phyloP scores from a whole-genome alignment of 2,329 filamentous ascomycete species.

The Sarocladium oryzae region DNA sequence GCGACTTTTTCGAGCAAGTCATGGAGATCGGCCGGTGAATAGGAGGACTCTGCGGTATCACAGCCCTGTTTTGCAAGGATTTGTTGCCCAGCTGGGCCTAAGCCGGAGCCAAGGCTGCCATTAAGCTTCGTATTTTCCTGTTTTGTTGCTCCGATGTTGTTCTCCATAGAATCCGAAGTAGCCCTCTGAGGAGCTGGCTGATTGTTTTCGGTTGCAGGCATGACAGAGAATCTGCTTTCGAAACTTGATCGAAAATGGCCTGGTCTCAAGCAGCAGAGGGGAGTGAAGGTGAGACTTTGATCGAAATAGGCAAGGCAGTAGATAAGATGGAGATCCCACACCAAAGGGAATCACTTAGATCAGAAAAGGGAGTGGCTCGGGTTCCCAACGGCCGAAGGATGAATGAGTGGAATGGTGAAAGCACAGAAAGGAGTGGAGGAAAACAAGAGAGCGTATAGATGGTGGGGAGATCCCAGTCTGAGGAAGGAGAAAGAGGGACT shows the following conservation, averaged over 20 bases:
- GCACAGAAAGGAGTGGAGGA: conserved; percentile 7
- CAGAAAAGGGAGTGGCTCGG: conserved; percentile 16
- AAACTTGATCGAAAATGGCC: background rate
- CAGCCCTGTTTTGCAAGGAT: background rate
- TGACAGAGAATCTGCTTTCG: conserved; percentile 14
- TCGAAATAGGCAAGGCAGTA: conserved; percentile 10
- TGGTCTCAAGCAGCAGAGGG: background rate
- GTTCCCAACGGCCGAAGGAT: conserved; percentile 12
- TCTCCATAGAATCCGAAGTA: conserved; percentile 11
- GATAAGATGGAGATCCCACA: conserved; percentile 22
- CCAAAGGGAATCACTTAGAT: conserved; percentile 21
- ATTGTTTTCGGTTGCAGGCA: conserved; percentile 24
- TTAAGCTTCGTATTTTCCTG: background rate
- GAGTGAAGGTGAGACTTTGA: conserved; percentile 4
- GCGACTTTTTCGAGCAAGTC: background rate
- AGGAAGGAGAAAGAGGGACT: conserved; percentile 4
- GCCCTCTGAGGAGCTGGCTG: conserved; percentile 22
- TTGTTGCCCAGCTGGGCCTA: background rate
- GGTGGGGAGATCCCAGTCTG: background rate
- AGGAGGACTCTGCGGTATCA: background rate
- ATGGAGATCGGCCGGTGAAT: background rate
- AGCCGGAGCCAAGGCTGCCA: background rate
- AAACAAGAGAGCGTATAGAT: conserved; percentile 4
- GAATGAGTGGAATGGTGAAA: conserved; percentile 12
- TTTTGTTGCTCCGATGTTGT: conserved; percentile 10